A percentile compares a stretch with the other conserved stretches of the same genome.
Evolutionary conservation across 2,329 filamentous ascomycete genomes (phyloP).

Genomic region (Stemphylium vesicarium): DNA sequence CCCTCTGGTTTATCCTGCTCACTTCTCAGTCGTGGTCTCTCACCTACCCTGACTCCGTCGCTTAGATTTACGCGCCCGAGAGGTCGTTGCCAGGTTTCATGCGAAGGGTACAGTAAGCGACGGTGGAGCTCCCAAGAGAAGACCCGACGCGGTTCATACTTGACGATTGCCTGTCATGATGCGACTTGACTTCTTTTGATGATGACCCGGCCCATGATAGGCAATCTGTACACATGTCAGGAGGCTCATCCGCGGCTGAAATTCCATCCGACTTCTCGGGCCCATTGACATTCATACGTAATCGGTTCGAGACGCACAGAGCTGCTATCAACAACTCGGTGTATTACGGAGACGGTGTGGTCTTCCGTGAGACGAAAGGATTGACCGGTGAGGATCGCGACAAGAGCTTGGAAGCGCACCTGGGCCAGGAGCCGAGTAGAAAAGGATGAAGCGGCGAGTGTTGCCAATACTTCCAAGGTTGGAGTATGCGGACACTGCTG

Average conservation of each 20-base stretch:
- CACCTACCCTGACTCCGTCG: background rate
- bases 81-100: background rate
- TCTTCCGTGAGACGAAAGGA: constrained; percentile 3
- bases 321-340: background rate
- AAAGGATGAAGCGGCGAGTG: background rate
- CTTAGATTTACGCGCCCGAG: background rate
- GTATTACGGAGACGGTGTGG: constrained; percentile 1
- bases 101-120: background rate
- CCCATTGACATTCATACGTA: background rate
- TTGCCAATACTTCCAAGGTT: background rate
- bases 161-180: background rate
- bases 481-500: background rate
- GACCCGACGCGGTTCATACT: background rate
- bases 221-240: background rate
- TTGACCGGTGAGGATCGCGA: constrained; percentile 1
- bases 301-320: background rate
- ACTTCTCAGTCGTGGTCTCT: background rate
- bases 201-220: background rate
- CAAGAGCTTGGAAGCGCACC: background rate
- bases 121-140: background rate
- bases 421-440: background rate
- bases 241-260: background rate
- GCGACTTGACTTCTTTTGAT: background rate
- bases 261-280: background rate
- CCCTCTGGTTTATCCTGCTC: background rate